Evolutionary conservation across 305 asterid species (phyloP).

Genomic region (Petunia hybrid): DNA sequence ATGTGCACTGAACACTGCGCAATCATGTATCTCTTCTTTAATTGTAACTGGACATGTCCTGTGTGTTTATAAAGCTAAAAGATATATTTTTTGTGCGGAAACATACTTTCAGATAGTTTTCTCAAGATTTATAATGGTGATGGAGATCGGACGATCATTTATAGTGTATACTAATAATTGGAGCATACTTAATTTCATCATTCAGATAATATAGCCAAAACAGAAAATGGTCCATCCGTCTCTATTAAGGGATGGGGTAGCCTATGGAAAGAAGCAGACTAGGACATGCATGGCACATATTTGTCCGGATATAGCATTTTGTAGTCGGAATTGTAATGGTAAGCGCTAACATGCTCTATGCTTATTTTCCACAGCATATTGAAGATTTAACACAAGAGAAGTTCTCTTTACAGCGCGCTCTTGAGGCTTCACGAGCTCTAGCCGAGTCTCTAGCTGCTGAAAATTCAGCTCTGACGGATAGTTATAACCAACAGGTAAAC

Average conservation of each 20-base stretch:
- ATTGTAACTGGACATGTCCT: neutral
- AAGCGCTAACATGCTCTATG: conserved; percentile 23
- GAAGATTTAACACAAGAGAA: conserved; percentile 98
- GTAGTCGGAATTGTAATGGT: conserved; percentile 14
- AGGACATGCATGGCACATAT: conserved; percentile 21
- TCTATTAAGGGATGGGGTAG: neutral
- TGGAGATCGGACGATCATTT: neutral
- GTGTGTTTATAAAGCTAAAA: conserved; percentile 25
- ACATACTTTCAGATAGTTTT: neutral
- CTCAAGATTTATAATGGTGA: neutral
- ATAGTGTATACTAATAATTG: conserved; percentile 17
- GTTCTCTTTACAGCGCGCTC: conserved; percentile 96
- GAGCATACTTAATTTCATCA: conserved; percentile 5
- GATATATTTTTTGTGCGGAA: neutral
- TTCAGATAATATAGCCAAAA: conserved; percentile 23
- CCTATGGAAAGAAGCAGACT: conserved; percentile 4
- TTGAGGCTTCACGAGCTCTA: conserved; percentile 88
- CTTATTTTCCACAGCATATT: conserved; percentile 71
- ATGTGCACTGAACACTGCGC: neutral
- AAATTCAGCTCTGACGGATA: conserved; percentile 92
- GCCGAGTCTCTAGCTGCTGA: conserved; percentile 96
- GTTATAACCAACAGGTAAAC: conserved; percentile 85
- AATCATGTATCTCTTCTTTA: neutral
- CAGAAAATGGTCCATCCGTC: neutral
- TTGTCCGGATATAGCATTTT: conserved; percentile 10